These are phyloP conservation scores for Aspergillus carlsbadensis DNA, from an alignment of 495 filamentous ascomycete species.

Conservation along the genomic window DNA sequence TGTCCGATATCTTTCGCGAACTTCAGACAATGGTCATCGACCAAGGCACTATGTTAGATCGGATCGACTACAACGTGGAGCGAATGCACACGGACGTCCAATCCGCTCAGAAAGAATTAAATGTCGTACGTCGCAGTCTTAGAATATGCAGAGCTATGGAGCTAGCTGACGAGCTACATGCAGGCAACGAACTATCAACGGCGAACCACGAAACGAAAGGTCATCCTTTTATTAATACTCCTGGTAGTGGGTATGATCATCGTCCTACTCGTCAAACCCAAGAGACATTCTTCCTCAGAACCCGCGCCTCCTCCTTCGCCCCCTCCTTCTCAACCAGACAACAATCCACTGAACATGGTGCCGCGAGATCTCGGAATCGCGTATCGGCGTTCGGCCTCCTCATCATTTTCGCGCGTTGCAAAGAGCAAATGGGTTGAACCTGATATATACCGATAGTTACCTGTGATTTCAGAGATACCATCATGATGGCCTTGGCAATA, in stretches of 20 bases:
- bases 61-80: conserved; percentile 98
- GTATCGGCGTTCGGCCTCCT: conserved; percentile 14
- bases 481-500: conserved; percentile 13
- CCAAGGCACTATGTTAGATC: conserved; percentile 95
- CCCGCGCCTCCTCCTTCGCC: conserved; percentile 23
- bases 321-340: conserved; percentile 11
- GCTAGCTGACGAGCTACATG: conserved; percentile 6
- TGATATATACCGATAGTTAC: conserved; percentile 38
- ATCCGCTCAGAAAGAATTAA: conserved; percentile 86
- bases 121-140: conserved; percentile 55
- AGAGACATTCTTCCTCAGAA: conserved; percentile 40
- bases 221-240: conserved; percentile 81
- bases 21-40: conserved; percentile 97
- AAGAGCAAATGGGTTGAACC: conserved; percentile 41
- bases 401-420: conserved; percentile 23
- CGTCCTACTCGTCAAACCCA: conserved; percentile 80
- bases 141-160: not conserved
- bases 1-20: conserved; percentile 94
- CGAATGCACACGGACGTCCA: conserved; percentile 87
- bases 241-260: conserved; percentile 85
- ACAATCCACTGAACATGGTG: conserved; percentile 9
- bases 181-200: conserved; percentile 83
- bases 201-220: conserved; percentile 83
- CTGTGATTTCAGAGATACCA: conserved; percentile 17
- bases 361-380: conserved; percentile 14